Evolutionary conservation across 2,329 filamentous ascomycete species (phyloP), one percentile per base, ranked within the genome.

Genomic region (Ilyonectria robusta): DNA sequence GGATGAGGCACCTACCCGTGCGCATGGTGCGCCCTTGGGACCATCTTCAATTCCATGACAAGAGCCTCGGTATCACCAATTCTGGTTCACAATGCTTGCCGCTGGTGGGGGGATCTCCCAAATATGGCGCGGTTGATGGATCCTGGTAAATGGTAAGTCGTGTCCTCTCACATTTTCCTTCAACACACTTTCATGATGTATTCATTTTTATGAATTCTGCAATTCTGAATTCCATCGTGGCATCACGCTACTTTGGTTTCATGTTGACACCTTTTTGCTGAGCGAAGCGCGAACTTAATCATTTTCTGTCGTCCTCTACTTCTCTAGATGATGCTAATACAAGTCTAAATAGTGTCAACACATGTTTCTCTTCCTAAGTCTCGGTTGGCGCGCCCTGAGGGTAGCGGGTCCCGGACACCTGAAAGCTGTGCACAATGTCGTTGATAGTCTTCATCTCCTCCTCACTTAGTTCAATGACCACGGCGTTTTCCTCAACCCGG

Each of bases 401-500:
- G 72, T 91, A 91, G 13, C 89, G 82, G 2, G 59, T 76, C 1
- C 88, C 88, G 3, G 77, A 76, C 15, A 85, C 76, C 60, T 84
- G 81, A 66, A 89, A 87, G 67, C 78, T 83, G 10, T 78, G 79
- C 29, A 89, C 74, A 11, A 87, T 82, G 8, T 76, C 75, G 44
- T 87, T 83, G 47, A 91, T 84, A 66, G 82, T 80, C 6, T 75
- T 78, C 77, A 88, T 78, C 67, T 90, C 88, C 15, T 83, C 83
- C 7, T 85, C 82, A 1, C 80, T 85, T 33, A 91, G 78, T 1
- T 82, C 79, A 6, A 88, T 79, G 37, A 81, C 66, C 66, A 83
- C 83, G 13, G 83, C 79, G 71, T 93, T 93, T 83, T 93, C 90
- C n/a, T 82, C 72, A 4, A 92, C 84, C 19, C 90, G 84, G n/a